Conservation (phyloP, 1,284 basidiomycete genomes). For the Xanthoconium separans region DNA sequence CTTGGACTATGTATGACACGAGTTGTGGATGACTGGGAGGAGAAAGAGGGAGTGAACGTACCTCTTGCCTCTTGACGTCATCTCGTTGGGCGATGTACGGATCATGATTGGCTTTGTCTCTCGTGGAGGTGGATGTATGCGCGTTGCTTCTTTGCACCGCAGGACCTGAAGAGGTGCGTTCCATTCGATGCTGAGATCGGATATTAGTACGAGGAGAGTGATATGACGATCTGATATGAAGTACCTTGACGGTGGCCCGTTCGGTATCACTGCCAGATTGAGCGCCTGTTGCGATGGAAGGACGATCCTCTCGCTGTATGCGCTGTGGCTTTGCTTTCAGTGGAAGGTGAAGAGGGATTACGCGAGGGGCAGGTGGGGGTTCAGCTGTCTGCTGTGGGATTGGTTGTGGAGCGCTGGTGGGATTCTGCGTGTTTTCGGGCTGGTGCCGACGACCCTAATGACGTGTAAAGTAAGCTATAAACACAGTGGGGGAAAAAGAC, state of each 20-base stretch:
- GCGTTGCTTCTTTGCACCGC: conserved; percentile 33
- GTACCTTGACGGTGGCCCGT: conserved; percentile 27
- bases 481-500: conserved; percentile 10
- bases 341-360: conserved; percentile 38
- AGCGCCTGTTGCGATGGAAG: conserved; percentile 27
- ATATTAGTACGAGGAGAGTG: conserved; percentile 19
- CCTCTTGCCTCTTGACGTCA: conserved; percentile 31
- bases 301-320: conserved; percentile 30
- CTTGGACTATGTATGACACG: conserved; percentile 19
- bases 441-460: conserved; percentile 32
- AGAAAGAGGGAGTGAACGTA: conserved; percentile 7
- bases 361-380: conserved; percentile 37
- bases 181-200: conserved; percentile 31
- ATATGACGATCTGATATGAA: conserved; percentile 14
- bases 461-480: conserved; percentile 9
- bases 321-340: conserved; percentile 35
- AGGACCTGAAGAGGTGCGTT: conserved; percentile 32
- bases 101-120: conserved; percentile 31
- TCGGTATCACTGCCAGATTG: conserved; percentile 36
- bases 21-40: neutral
- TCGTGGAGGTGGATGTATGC: conserved; percentile 23
- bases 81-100: conserved; percentile 21
- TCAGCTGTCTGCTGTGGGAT: conserved; percentile 30
- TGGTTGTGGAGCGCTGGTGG: conserved; percentile 21
- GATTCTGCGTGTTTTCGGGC: conserved; percentile 30